Conservation (phyloP, 169 alveolate genomes). For the Eimeria maxima region DNA sequence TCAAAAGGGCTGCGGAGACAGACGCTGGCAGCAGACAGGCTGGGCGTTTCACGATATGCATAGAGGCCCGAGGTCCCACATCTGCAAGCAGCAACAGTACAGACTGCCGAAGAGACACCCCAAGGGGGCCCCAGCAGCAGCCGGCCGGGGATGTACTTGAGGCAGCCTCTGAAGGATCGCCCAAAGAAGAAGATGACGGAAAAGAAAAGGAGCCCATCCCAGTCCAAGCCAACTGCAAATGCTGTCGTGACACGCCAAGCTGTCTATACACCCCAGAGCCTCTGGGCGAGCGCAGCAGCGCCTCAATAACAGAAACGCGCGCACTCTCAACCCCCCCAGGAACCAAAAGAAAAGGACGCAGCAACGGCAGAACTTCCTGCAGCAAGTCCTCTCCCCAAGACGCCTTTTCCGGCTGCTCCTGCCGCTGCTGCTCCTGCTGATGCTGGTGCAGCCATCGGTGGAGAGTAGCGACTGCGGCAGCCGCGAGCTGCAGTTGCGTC, state of each 20-base stretch:
- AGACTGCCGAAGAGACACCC: neutral
- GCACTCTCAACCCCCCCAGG: neutral
- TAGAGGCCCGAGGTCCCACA: constrained; percentile 45
- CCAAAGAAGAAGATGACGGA: neutral
- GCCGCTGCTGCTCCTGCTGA: constrained; percentile 47
- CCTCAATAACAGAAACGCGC: neutral
- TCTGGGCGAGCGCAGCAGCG: neutral
- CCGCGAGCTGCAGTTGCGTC: constrained; percentile 9
- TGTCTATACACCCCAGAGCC: neutral
- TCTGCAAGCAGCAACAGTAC: constrained; percentile 61
- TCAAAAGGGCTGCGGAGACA: neutral
- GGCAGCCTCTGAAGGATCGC: neutral
- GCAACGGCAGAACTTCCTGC: constrained; percentile 49
- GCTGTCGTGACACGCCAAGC: neutral
- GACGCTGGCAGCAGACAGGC: neutral
- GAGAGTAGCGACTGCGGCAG: constrained; percentile 1
- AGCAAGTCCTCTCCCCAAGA: neutral
- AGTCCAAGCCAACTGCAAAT: neutral
- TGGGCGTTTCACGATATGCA: neutral
- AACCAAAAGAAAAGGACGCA: neutral
- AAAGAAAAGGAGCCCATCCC: too few species aligned
- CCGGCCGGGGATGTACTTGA: neutral
- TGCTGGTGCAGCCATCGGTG: constrained; percentile 65
- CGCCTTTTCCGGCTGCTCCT: neutral
- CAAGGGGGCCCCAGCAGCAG: constrained; percentile 15